Percentiles rank a stretch among this genome's conserved stretches.
Conservation (phyloP, 768 basidiomycete genomes). For the Suillus bovinus region DNA sequence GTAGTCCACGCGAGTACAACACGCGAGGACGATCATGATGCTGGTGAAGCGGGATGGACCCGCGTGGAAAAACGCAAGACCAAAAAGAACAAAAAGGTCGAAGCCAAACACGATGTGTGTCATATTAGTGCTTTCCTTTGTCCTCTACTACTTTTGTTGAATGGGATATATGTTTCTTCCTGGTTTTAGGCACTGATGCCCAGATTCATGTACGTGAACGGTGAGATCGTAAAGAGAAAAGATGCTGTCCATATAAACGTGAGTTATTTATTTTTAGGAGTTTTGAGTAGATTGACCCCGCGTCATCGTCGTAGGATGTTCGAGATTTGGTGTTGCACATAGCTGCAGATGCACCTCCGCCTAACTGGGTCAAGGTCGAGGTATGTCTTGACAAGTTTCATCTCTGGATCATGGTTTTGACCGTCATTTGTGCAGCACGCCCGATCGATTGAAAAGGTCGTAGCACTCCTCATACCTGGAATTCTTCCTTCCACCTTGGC, state of each 20-base stretch:
- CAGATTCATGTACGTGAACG: slow-evolving; percentile 78
- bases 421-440: slow-evolving; percentile 54
- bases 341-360: slow-evolving; percentile 78
- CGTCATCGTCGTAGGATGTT: slow-evolving; percentile 60
- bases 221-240: slow-evolving; percentile 70
- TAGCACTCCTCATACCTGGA: slow-evolving; percentile 84
- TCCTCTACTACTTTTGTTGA: slow-evolving; percentile 6
- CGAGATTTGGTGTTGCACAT: slow-evolving; percentile 85
- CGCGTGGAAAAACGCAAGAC: slow-evolving; percentile 72
- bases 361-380: slow-evolving; percentile 84
- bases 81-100: slow-evolving; percentile 64
- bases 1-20: slow-evolving; percentile 6
- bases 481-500: slow-evolving; percentile 73
- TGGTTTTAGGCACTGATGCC: slow-evolving; percentile 40
- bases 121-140: slow-evolving; percentile 1
- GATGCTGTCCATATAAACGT: slow-evolving; percentile 84
- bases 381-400: slow-evolving; percentile 39
- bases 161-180: slow-evolving; percentile 13
- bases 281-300: not conserved
- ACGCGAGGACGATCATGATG: slow-evolving; percentile 13
- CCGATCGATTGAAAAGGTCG: slow-evolving; percentile 72
- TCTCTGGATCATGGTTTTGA: slow-evolving; percentile 7
- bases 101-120: slow-evolving; percentile 63
- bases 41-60: slow-evolving; percentile 55
- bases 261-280: slow-evolving; percentile 26